A percentile compares a stretch with the other conserved stretches of the same genome.
These are phyloP conservation scores for Bretschneidera sinensis DNA, from an alignment of 345 rosid genomes.

Conservation along the genomic window DNA sequence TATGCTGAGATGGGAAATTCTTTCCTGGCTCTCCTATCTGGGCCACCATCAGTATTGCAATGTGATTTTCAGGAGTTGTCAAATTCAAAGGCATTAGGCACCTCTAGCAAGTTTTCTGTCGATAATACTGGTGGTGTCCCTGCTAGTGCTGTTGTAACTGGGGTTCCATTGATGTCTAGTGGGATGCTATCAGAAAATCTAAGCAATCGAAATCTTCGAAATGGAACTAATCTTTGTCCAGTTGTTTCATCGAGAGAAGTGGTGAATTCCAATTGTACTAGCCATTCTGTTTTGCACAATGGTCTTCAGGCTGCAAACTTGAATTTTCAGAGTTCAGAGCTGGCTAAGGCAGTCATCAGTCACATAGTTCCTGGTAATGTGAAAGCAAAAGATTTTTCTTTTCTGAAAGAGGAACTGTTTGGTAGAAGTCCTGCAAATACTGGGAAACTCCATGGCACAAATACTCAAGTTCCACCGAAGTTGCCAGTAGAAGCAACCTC, in stretches of 20 bases:
- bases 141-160: conserved; percentile 23
- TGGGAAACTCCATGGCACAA: conserved; percentile 17
- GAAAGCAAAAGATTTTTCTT: conserved; percentile 20
- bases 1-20: conserved; percentile 28
- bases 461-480: conserved; percentile 12
- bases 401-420: conserved; percentile 16
- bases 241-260: conserved; percentile 15
- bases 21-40: conserved; percentile 39
- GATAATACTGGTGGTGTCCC: not conserved
- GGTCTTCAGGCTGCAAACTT: conserved; percentile 17
- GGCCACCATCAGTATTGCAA: conserved; percentile 30
- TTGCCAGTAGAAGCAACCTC: conserved; percentile 16
- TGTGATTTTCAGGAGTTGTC: conserved; percentile 30
- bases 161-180: conserved; percentile 9
- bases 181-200: conserved; percentile 17
- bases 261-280: conserved; percentile 8
- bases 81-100: conserved; percentile 21
- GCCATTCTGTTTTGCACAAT: conserved; percentile 20
- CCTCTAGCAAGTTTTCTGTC: conserved; percentile 12
- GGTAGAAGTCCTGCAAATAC: conserved; percentile 9
- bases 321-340: conserved; percentile 19
- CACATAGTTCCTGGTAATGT: conserved; percentile 22
- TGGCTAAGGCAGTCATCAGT: conserved; percentile 19
- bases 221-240: conserved; percentile 13
- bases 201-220: conserved; percentile 17